Percentiles rank a stretch among this genome's conserved stretches.
Conservation (phyloP, 768 basidiomycete species). For the Suillus weaverae region DNA sequence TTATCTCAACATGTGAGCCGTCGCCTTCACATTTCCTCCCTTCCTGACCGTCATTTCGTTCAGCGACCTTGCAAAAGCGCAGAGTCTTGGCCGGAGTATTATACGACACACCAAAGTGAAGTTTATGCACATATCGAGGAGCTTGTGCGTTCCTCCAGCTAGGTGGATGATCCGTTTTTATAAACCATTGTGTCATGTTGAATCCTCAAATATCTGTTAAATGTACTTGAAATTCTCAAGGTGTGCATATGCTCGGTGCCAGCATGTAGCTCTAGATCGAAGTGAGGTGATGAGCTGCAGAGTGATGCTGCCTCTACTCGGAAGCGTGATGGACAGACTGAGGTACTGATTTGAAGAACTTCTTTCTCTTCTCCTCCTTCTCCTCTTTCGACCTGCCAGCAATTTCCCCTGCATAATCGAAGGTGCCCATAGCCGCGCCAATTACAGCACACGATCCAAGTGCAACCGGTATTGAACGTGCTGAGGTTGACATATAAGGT, state of each 20-base stretch:
- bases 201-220: not conserved
- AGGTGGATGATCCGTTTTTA: not conserved
- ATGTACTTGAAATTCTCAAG: not conserved
- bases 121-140: constrained; percentile 44
- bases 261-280: constrained; percentile 5
- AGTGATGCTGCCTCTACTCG: constrained; percentile 19
- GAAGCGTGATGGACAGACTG: constrained; percentile 34
- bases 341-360: constrained; percentile 78
- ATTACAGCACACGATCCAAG: constrained; percentile 76
- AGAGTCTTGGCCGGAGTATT: constrained; percentile 52
- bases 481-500: constrained; percentile 39
- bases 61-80: constrained; percentile 44
- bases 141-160: constrained; percentile 12
- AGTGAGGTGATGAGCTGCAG: constrained; percentile 11
- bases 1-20: constrained; percentile 47
- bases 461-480: constrained; percentile 81
- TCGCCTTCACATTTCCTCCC: constrained; percentile 4
- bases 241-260: not conserved
- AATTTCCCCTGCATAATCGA: constrained; percentile 75
- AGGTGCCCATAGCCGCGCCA: constrained; percentile 78
- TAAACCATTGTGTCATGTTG: not conserved
- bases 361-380: constrained; percentile 69
- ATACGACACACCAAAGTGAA: constrained; percentile 41
- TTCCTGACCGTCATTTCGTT: constrained; percentile 6
- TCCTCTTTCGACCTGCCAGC: constrained; percentile 45